A percentile compares a stretch with the other conserved stretches of the same genome.
Evolutionary conservation across 768 basidiomycete genomes (phyloP).

Genomic region (Gloeostereum incarnatum): DNA sequence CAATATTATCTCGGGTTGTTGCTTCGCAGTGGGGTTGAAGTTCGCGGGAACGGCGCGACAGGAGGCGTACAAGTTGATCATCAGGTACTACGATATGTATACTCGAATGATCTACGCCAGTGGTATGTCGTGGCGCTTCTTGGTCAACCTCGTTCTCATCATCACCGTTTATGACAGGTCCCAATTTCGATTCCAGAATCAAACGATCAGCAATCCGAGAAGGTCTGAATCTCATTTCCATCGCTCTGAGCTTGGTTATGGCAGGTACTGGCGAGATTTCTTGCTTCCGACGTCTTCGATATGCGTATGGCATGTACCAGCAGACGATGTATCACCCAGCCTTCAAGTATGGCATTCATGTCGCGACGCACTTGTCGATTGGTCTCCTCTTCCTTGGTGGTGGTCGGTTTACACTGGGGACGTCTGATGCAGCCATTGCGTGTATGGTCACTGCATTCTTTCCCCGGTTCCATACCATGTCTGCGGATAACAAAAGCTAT

Average conservation of each 20-base stretch:
- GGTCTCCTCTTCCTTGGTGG: conserved; percentile 91
- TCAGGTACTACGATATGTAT: conserved; percentile 75
- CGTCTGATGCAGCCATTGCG: conserved; percentile 86
- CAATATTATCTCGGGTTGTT: conserved; percentile 85
- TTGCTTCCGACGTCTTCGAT: conserved; percentile 77
- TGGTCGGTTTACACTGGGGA: conserved; percentile 87
- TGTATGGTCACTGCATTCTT: conserved; percentile 87
- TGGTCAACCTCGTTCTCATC: conserved; percentile 3
- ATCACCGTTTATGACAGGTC: conserved; percentile 31
- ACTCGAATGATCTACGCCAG: conserved; percentile 59
- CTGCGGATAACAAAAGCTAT: conserved; percentile 84
- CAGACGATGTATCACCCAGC: conserved; percentile 49
- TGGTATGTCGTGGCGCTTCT: conserved; percentile 32
- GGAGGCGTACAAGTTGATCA: conserved; percentile 78
- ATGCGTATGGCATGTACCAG: conserved; percentile 82
- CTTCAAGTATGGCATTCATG: conserved; percentile 82
- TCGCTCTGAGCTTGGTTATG: conserved; percentile 90
- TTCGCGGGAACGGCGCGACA: conserved; percentile 91
- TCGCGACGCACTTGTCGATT: conserved; percentile 83
- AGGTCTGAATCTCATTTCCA: conserved; percentile 79
- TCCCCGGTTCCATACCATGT: conserved; percentile 72
- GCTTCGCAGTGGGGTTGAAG: conserved; percentile 87
- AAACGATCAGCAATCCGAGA: conserved; percentile 82
- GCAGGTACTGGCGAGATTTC: conserved; percentile 94
- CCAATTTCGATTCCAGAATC: conserved; percentile 81